Evolutionary conservation across 2,329 filamentous ascomycete species (phyloP), one percentile per base, ranked within the genome.

Genomic region (Annulohypoxylon truncatum): DNA sequence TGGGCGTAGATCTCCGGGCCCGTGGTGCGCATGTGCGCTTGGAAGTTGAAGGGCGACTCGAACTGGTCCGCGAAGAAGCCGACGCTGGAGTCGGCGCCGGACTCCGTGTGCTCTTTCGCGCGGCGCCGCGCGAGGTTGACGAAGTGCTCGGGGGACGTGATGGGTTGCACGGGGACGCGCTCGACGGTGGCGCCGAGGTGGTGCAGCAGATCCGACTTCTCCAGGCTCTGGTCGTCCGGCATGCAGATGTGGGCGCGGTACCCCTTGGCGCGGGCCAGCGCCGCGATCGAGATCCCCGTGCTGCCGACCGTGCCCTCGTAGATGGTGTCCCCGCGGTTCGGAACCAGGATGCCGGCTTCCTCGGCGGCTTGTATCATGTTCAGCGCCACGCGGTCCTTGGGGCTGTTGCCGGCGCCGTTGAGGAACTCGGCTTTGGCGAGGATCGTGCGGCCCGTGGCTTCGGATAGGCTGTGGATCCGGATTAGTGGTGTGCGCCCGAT

Each of bases 61-160:
- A 99, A 99, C 77, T 99, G 96, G 78, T 99, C 92, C 0, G 95
- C 94, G 77, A 98, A 99, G 80, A 97, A 94, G 20, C 96, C 96
- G 53, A 87, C 84, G 69, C 93, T 95, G 33, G 83, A 84, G 72
- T 88, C 87, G 10, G 78, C 74, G 1, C 82, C 76, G 7, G 83
- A 81, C 0, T 78, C 80, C 0, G 90, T 92, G 77, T 98, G 94
- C 71, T 93, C 89, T 54, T 79, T 79, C 0, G 96, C 95, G 53
- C 93, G 88, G 20, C 86, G 85, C 24, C 93, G 87, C 6, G 96
- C 96, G 3, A 94, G 87, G 81, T 99, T 98, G 76, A 99, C 96
- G 77, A 96, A 99, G 80, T 99, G 96, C 57, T 90, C 88, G 13
- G 92, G 92, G 73, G 94, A 94, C n/a, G 96, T 92, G 70, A 99